Percentiles rank a stretch among this genome's conserved stretches.
Conservation (phyloP, 2,329 filamentous ascomycete genomes). For the Pseudocercospora pini-densiflorae region DNA sequence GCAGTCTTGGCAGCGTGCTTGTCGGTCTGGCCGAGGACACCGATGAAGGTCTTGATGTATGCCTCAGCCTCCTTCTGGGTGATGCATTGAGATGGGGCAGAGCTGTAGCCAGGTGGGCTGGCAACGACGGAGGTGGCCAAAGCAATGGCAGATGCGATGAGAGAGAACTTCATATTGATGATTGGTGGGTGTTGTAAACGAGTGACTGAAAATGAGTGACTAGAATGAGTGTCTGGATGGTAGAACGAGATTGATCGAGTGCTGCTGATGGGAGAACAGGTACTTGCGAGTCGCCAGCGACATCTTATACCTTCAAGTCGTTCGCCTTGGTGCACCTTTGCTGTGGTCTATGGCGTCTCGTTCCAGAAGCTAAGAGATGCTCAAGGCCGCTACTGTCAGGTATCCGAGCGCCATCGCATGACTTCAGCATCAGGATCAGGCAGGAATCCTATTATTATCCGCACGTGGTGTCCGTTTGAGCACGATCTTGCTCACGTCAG, state of each 20-base stretch:
- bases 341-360: neutral
- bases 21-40: slow-evolving; percentile 13
- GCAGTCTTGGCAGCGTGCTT: slow-evolving; percentile 7
- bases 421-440: neutral
- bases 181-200: neutral
- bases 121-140: neutral
- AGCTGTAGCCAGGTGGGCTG: neutral
- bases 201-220: slow-evolving; percentile 1
- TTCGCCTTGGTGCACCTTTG: neutral
- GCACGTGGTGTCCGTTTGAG: slow-evolving; percentile 1
- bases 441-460: neutral
- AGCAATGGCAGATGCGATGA: slow-evolving; percentile 13
- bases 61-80: slow-evolving; percentile 11
- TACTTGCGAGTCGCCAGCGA: neutral
- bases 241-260: neutral
- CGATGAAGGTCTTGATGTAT: slow-evolving; percentile 16
- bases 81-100: slow-evolving; percentile 8
- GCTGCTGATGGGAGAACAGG: neutral
- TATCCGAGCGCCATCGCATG: neutral
- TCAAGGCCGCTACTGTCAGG: neutral
- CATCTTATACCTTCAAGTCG: neutral
- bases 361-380: neutral
- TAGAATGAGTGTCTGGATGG: slow-evolving; percentile 5
- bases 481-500: neutral
- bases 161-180: slow-evolving; percentile 18